Conservation (phyloP, 2,329 filamentous ascomycete species). For the Ilyonectria robusta region DNA sequence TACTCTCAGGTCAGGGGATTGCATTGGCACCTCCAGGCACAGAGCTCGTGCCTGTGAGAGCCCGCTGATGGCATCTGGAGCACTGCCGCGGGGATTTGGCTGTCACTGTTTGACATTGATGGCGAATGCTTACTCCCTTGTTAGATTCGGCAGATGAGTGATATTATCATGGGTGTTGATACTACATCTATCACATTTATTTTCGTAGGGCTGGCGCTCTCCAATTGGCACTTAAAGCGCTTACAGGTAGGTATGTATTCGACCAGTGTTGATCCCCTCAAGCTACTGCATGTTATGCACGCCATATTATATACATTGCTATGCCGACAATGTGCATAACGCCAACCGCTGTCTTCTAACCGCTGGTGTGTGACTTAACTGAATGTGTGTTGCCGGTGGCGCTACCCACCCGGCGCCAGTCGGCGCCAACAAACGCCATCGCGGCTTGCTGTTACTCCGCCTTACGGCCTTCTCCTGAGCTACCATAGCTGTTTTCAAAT, state of each 20-base stretch:
- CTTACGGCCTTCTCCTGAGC: constrained; percentile 4
- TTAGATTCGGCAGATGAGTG: not conserved
- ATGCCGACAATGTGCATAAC: not conserved
- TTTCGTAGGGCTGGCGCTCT: not conserved
- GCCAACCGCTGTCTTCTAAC: not conserved
- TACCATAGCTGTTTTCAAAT: not conserved
- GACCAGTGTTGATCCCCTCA: no score
- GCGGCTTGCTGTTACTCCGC: not conserved
- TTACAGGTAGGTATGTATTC: not conserved
- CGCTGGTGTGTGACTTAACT: not conserved
- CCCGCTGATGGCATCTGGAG: not conserved
- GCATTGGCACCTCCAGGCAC: not conserved
- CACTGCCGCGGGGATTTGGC: not conserved
- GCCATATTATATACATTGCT: not conserved
- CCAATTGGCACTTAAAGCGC: not conserved
- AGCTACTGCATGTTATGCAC: not conserved
- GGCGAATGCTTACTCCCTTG: not conserved
- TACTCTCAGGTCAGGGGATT: constrained; percentile 2
- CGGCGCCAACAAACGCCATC: constrained; percentile 6
- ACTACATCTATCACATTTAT: not conserved
- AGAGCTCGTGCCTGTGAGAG: not conserved
- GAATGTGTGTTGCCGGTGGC: not conserved
- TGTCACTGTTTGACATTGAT: constrained; percentile 4
- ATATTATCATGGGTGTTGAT: not conserved
- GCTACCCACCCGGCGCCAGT: not conserved